Base-by-base conservation (phyloP, 768 basidiomycete genomes). In the Suillus weaverae region DNA sequence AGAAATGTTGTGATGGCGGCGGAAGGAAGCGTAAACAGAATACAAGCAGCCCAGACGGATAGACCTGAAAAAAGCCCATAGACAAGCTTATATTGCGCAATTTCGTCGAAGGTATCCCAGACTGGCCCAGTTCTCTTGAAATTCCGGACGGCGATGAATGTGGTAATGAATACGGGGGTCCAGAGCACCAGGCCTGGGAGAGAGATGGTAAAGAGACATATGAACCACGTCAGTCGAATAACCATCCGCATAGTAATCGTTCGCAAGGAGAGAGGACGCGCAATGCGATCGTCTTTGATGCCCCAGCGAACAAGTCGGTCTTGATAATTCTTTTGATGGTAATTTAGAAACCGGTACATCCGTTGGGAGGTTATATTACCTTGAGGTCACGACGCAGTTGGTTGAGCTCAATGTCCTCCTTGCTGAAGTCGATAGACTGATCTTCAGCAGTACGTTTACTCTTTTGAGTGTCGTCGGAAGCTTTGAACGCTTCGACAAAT, bases 31-130 rank as follows among this genome's bases (percentile, higher is more conserved):
- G 91, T 92, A 48, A 89, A 41, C 41, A 87, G 41, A 35, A 87
- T 77, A 14, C 84, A 76, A 20, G 74, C 65, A 39, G 81, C 61
- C 86, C 91, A 94, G 36, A 94, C 91, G 61, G 83, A 78, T 4
- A 91, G 65, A 1, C 92, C 92, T 0, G 92, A 89, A 10, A 88
- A 70, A 39, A 95, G 82, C 11, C 94, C 94, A 70, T 92, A 93
- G 26, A 89, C 85, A 61, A 95, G 87, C 74, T 94, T 95, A 76
- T 92, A 91, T 72, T 95, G 91, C 13, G 93, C 91, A 67, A 95
- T 92, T 73, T 95, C 93, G 70, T 95, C 94, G 84, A 87, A 94
- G 0, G 91, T 94, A 71, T 95, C 91, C 80, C 89, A 91, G 43
- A 91, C 83, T 1, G 92, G 92, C 0, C 93, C 93, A 0, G 84